A percentile compares a stretch with the other conserved stretches of the same genome.
These are phyloP conservation scores for Alternaria hordeiaustralica DNA, from an alignment of 2,329 filamentous ascomycete genomes.

Conservation along the genomic window DNA sequence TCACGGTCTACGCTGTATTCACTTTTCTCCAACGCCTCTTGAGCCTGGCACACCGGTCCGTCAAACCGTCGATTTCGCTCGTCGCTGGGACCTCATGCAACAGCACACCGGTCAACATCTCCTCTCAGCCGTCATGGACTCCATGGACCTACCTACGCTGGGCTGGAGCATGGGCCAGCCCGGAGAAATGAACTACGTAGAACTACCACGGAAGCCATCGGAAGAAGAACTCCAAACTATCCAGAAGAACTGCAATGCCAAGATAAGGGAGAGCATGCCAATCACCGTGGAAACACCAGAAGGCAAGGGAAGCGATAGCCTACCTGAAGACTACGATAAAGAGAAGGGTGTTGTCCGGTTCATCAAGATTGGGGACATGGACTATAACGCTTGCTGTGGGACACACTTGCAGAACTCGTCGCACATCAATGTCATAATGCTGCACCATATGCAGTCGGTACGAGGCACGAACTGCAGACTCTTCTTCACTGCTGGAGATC, in stretches of 20 bases:
- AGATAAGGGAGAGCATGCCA: slow-evolving; percentile 34
- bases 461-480: slow-evolving; percentile 41
- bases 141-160: slow-evolving; percentile 36
- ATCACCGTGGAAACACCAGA: slow-evolving; percentile 43
- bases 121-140: slow-evolving; percentile 43
- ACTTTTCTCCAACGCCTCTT: slow-evolving; percentile 91
- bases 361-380: slow-evolving; percentile 42
- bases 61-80: slow-evolving; percentile 37
- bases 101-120: slow-evolving; percentile 46
- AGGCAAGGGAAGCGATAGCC: slow-evolving; percentile 30
- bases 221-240: slow-evolving; percentile 33
- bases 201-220: slow-evolving; percentile 38
- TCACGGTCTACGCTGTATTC: slow-evolving; percentile 64
- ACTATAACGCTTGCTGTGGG: slow-evolving; percentile 45
- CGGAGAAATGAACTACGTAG: slow-evolving; percentile 46
- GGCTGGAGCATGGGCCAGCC: slow-evolving; percentile 41
- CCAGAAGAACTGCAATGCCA: slow-evolving; percentile 35
- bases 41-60: slow-evolving; percentile 64
- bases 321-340: slow-evolving; percentile 41
- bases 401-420: slow-evolving; percentile 43
- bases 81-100: slow-evolving; percentile 46
- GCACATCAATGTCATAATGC: slow-evolving; percentile 38
- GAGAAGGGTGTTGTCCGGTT: slow-evolving; percentile 43
- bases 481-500: slow-evolving; percentile 41
- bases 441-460: slow-evolving; percentile 41